Conservation (phyloP, 306 rosid genomes). For the Fragaria ananassa region DNA sequence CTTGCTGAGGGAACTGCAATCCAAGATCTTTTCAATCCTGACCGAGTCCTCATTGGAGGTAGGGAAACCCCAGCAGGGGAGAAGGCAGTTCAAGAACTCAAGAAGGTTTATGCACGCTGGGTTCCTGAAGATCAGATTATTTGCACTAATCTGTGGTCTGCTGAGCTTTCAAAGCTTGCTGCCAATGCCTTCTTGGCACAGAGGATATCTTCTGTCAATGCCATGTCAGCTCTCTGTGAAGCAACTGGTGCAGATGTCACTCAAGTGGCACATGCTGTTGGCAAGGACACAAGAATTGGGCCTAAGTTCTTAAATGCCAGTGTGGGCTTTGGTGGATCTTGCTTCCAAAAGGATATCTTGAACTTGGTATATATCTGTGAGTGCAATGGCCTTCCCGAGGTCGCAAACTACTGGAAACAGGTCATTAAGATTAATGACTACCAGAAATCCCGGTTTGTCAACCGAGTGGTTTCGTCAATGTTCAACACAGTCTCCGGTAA, state of each 20-base stretch:
- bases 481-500: conserved; percentile 79
- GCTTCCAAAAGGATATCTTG: conserved; percentile 91
- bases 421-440: conserved; percentile 86
- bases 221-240: conserved; percentile 89
- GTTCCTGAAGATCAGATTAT: conserved; percentile 65
- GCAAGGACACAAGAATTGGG: conserved; percentile 83
- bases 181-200: conserved; percentile 94
- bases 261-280: conserved; percentile 75
- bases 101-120: conserved; percentile 83
- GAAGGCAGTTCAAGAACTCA: conserved; percentile 63
- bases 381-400: conserved; percentile 93
- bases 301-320: conserved; percentile 86
- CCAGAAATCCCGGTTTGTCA: conserved; percentile 79
- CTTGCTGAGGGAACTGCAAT: conserved; percentile 96
- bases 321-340: conserved; percentile 92
- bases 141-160: conserved; percentile 91
- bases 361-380: conserved; percentile 88
- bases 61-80: conserved; percentile 87
- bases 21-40: conserved; percentile 58
- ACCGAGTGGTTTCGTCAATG: conserved; percentile 81
- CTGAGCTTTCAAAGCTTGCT: conserved; percentile 92
- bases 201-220: conserved; percentile 90
- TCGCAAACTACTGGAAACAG: conserved; percentile 92
- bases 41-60: conserved; percentile 90
- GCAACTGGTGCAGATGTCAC: conserved; percentile 91